A percentile compares a stretch with the other conserved stretches of the same genome.
phyloP scores from a whole-genome alignment of 2,329 filamentous ascomycete species.

The Fusarium sp. region DNA sequence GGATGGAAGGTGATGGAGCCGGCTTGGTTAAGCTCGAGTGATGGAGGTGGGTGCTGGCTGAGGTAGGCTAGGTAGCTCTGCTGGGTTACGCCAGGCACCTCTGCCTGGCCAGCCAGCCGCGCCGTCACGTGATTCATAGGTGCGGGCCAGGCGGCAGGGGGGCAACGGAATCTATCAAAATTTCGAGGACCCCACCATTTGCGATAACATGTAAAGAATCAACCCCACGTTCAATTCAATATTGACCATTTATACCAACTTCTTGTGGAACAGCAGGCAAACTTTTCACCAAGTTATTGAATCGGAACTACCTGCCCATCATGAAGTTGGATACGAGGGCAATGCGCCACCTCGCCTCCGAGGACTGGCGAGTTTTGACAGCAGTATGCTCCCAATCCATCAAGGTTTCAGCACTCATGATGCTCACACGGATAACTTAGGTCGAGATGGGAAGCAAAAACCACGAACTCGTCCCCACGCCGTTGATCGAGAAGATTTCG shows the following conservation, averaged over 20 bases:
- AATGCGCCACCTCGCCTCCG: conserved; percentile 89
- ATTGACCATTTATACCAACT: not conserved
- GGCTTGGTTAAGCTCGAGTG: conserved; percentile 52
- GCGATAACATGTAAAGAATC: conserved; percentile 20
- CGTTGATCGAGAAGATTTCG: conserved; percentile 86
- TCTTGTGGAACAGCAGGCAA: not conserved
- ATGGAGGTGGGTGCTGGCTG: conserved; percentile 32
- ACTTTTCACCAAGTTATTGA: not conserved
- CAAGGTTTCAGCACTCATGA: conserved; percentile 42
- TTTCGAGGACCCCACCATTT: conserved; percentile 48
- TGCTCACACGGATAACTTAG: conserved; percentile 60
- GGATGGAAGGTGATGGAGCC: conserved; percentile 54
- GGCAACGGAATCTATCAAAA: conserved; percentile 49
- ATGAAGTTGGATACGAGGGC: conserved; percentile 98
- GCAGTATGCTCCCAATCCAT: conserved; percentile 71
- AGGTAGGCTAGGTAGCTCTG: conserved; percentile 48
- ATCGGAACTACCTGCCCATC: conserved; percentile 33
- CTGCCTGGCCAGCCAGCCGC: conserved; percentile 53
- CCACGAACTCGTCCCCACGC: conserved; percentile 94
- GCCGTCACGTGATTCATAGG: conserved; percentile 47
- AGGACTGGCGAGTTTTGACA: conserved; percentile 96
- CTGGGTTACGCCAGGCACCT: conserved; percentile 60
- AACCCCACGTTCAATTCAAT: conserved; percentile 39
- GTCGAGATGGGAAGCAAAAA: conserved; percentile 95
- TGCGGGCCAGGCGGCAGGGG: not conserved